These are phyloP conservation scores for Ogataea philodendri DNA, from an alignment of 805 yeast species.

Conservation along the genomic window DNA sequence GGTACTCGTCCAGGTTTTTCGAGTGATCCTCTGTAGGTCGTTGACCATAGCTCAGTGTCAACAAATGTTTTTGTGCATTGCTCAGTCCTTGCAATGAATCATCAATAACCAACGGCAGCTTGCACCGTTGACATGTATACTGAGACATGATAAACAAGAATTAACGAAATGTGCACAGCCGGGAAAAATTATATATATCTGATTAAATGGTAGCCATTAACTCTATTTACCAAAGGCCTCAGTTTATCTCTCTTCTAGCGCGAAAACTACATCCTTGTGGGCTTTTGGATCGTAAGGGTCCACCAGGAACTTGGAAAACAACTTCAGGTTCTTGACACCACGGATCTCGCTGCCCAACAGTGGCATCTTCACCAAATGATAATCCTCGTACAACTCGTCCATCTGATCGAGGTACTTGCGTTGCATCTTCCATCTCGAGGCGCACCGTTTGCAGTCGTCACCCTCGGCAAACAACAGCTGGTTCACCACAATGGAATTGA, in stretches of 20 bases:
- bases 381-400: conserved; percentile 94
- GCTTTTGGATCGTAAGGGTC: conserved; percentile 70
- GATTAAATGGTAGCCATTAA: background rate
- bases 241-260: conserved; percentile 46
- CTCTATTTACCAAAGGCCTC: too few species aligned
- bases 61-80: conserved; percentile 52
- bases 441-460: conserved; percentile 85
- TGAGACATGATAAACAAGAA: conserved; percentile 21
- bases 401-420: conserved; percentile 92
- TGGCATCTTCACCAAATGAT: conserved; percentile 94
- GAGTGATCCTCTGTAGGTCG: conserved; percentile 21
- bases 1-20: conserved; percentile 25
- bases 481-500: conserved; percentile 92
- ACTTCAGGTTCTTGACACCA: conserved; percentile 80
- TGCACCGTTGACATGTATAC: conserved; percentile 59
- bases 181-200: conserved; percentile 1
- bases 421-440: conserved; percentile 93
- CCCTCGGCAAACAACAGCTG: conserved; percentile 87
- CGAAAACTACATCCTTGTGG: conserved; percentile 53
- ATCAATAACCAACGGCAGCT: conserved; percentile 55
- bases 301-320: conserved; percentile 78
- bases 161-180: conserved; percentile 5
- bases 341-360: conserved; percentile 92
- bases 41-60: conserved; percentile 37
- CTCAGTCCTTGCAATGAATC: conserved; percentile 51